Conservation (phyloP, 768 basidiomycete genomes). For the Xanthoconium stramineum region DNA sequence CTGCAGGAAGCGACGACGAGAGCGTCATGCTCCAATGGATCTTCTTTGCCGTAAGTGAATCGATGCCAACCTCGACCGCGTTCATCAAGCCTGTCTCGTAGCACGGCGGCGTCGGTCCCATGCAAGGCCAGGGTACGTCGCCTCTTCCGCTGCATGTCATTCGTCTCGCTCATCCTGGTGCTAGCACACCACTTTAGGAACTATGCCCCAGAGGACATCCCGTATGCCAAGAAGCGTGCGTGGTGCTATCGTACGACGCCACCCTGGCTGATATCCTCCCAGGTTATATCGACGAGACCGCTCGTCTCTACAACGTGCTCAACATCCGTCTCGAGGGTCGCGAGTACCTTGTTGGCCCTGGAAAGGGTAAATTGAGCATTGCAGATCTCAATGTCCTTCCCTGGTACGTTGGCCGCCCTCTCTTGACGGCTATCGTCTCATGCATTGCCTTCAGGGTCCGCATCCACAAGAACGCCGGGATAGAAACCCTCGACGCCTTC, state of each 20-base stretch:
- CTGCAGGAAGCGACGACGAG: conserved; percentile 55
- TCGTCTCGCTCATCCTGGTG: background rate
- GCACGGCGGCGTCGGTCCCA: conserved; percentile 84
- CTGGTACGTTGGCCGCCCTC: conserved; percentile 42
- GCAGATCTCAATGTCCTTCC: conserved; percentile 70
- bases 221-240: conserved; percentile 65
- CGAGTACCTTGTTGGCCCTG: conserved; percentile 79
- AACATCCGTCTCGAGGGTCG: conserved; percentile 70
- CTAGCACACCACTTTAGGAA: conserved; percentile 67
- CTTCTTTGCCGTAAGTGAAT: conserved; percentile 63
- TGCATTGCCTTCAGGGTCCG: conserved; percentile 46
- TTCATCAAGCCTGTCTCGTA: conserved; percentile 24
- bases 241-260: background rate
- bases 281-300: conserved; percentile 81
- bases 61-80: background rate
- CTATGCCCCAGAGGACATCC: conserved; percentile 64
- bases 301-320: conserved; percentile 79
- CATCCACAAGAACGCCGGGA: conserved; percentile 42
- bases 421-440: background rate
- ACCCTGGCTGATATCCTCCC: conserved; percentile 14
- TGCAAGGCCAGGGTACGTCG: conserved; percentile 66
- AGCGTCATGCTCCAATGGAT: conserved; percentile 83
- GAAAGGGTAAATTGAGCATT: conserved; percentile 60
- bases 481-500: conserved; percentile 59
- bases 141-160: conserved; percentile 3